Evolutionary conservation across 495 filamentous ascomycete genomes (phyloP).

Genomic region (Neurospora sp.): DNA sequence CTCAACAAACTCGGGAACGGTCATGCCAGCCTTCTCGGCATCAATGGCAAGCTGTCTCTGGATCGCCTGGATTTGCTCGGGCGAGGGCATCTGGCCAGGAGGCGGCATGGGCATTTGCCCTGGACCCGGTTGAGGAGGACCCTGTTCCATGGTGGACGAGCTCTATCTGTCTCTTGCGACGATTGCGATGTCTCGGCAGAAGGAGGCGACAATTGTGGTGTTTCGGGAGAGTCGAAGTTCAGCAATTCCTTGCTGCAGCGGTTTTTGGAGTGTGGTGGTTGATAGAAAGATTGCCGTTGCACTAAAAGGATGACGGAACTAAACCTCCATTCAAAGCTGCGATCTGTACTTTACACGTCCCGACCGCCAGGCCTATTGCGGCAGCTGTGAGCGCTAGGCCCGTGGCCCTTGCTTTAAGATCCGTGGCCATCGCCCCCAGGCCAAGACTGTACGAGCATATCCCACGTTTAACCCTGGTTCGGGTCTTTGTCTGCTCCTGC

Average conservation of each 20-base stretch:
- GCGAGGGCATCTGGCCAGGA: conserved; percentile 55
- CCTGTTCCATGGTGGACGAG: conserved; percentile 5
- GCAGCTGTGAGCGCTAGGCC: not conserved
- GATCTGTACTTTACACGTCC: not conserved
- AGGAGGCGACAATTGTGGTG: not conserved
- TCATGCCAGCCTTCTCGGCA: conserved; percentile 64
- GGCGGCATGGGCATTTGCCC: conserved; percentile 30
- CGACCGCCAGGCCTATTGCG: not conserved
- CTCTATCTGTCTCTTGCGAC: conserved; percentile 2
- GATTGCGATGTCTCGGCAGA: not conserved
- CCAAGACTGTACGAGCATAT: not conserved
- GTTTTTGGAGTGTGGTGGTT: not conserved
- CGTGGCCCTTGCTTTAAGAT: not conserved
- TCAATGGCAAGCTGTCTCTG: conserved; percentile 73
- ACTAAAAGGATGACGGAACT: conserved; percentile 1
- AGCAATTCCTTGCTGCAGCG: not conserved
- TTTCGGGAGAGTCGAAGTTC: not conserved
- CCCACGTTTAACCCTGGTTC: not conserved
- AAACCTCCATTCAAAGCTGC: not conserved
- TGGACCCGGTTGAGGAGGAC: conserved; percentile 6
- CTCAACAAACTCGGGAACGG: conserved; percentile 62
- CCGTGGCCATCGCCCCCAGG: not conserved
- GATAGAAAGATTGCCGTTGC: not conserved
- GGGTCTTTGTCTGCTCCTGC: not conserved
- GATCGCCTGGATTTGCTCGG: conserved; percentile 76